Base-by-base conservation (phyloP, 495 filamentous ascomycete species). In the Lasiosphaeria hispida region DNA sequence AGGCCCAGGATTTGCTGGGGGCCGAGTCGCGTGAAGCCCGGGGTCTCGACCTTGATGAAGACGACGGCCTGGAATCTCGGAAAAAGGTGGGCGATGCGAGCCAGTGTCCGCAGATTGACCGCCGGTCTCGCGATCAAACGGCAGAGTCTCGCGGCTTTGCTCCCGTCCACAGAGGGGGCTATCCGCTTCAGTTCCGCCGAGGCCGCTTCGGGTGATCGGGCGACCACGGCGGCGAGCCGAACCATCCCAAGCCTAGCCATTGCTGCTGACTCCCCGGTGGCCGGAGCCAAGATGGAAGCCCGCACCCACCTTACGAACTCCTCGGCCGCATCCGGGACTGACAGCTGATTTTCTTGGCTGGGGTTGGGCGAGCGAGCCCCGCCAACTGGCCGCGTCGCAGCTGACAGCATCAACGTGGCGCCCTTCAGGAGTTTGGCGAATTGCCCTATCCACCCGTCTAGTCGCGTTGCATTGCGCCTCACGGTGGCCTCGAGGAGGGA, bases 371-470 rank as follows among this genome's bases (percentile, higher is more conserved):
- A 18, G 15, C 8, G 18, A n/a, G 42, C 42, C 18, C 5, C 42
- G 42, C 15, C 42, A 18, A 45, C 15, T 1, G 42, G 42, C 42
- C 11, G 42, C 18, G 15, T 45, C 42, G 42, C 15, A 18, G 11
- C 42, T 6, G n/a, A 18, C n/a, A n/a, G n/a, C 42, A 45, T 4
- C 42, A 45, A 3, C 10, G 4, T 9, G n/a, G 42, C 15, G n/a
- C 42, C 42, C 11, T 18, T 18, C 8, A 45, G 11, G 42, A 45
- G 42, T 18, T 45, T 45, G 3, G 42, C 42, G 15, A 45, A 45
- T 13, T 45, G n/a, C n/a, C 15, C 15, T 45, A 45, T 45, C 42
- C 42, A 45, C 42, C 42, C 42, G 42, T 45, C 42, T 13, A 45
- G 11, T 18, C 42, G 42, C 6, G n/a, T 17, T n/a, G 42, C 42